Evolutionary conservation across 2,329 filamentous ascomycete species (phyloP).

Genomic region (Nigrospora osmanthi): DNA sequence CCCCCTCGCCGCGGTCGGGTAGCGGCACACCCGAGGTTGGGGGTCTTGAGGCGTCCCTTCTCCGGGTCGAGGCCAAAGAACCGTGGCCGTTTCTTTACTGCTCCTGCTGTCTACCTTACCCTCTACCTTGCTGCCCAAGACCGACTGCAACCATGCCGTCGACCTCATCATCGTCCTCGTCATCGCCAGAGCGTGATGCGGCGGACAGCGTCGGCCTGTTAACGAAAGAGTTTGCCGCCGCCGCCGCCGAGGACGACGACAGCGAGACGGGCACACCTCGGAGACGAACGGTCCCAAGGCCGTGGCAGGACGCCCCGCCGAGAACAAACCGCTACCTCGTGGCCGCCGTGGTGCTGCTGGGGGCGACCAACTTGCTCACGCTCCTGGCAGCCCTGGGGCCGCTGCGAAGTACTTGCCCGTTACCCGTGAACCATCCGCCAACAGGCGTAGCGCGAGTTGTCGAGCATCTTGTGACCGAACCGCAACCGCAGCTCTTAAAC

Average conservation of each 20-base stretch:
- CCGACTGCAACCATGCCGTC: too few species aligned
- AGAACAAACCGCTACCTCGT: not conserved
- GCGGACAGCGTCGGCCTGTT: not conserved
- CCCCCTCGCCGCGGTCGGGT: too few species aligned
- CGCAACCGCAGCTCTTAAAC: conserved; percentile 3
- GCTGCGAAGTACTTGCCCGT: not conserved
- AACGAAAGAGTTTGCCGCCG: not conserved
- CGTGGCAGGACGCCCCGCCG: not conserved
- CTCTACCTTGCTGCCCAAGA: too few species aligned
- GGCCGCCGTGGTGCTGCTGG: not conserved
- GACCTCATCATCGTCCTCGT: too few species aligned
- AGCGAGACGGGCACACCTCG: not conserved
- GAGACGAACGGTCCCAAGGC: not conserved
- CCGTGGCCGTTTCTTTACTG: too few species aligned
- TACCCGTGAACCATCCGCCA: conserved; percentile 3
- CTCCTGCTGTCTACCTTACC: too few species aligned
- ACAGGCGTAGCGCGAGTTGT: conserved; percentile 4
- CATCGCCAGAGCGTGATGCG: not conserved
- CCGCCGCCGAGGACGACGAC: not conserved
- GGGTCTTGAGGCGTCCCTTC: too few species aligned
- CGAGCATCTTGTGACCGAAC: not conserved
- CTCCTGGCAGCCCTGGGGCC: not conserved
- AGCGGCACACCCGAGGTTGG: too few species aligned
- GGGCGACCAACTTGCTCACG: not conserved
- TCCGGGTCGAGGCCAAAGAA: too few species aligned